Base-by-base conservation (phyloP, 2,329 filamentous ascomycete species). In the Arachnomyces sp. region DNA sequence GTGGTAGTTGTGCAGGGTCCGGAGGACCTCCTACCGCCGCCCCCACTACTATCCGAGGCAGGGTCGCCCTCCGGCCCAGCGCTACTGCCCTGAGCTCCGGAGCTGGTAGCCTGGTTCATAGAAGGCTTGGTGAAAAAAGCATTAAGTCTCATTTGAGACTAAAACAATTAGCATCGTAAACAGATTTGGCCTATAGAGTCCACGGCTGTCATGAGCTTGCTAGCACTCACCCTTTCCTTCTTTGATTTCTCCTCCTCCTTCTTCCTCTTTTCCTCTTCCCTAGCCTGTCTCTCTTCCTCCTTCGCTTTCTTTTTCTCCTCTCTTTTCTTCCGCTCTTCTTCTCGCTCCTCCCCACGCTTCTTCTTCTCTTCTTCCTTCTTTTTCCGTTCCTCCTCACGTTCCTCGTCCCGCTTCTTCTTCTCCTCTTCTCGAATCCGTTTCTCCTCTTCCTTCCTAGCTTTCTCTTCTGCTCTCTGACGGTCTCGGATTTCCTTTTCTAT, bases 61-160 rank as follows among this genome's bases (percentile, higher is more conserved):
- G 38, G 30, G 18, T 43, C 37, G 40, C 44, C 49, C 9, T 9
- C 9, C 20, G 20, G 20, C 20, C 9, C 20, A 25, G 20, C 20
- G 20, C 9, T 25, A 25, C 20, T 25, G 9, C 7, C n/a, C 8
- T 35, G 30, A 11, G 33, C 44, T 14, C 45, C 38, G n/a, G 59
- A 40, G 30, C 53, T 49, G 4, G 59, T 31, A 5, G 51, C n/a
- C n/a, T n/a, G n/a, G n/a, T n/a, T n/a, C n/a, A n/a, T 47, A 11
- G 53, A 43, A 3, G 68, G 68, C 46, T 64, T 70, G 4, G 50
- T 50, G 42, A 74, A 73, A 53, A 73, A 74, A 2, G 64, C 60
- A 48, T 69, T 71, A n/a, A 74, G 52, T 39, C 63, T 66, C 45
- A 66, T 60, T 68, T 74, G 71, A 14, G 67, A 62, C 70, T 73